A percentile compares a stretch with the other conserved stretches of the same genome.
These are phyloP conservation scores for Pichia deserticola DNA, from an alignment of 805 yeast genomes.

Conservation along the genomic window DNA sequence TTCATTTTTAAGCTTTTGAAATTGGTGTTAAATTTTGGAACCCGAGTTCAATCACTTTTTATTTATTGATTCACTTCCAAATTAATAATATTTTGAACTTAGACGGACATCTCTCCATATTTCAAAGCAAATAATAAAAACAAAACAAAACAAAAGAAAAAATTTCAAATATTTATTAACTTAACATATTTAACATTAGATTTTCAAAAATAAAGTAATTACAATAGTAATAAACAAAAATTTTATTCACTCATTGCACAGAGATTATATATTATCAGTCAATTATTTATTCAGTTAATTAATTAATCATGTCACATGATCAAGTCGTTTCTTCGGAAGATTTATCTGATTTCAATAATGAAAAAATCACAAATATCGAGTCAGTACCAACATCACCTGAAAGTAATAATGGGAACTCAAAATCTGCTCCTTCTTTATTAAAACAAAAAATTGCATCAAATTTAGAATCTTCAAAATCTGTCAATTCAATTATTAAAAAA, in stretches of 20 bases:
- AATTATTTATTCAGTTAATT: no score
- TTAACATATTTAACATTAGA: not conserved
- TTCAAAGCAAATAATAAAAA: slow-evolving; percentile 16
- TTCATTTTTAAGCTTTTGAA: slow-evolving; percentile 11
- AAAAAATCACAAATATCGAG: slow-evolving; percentile 8
- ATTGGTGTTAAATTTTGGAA: slow-evolving; percentile 19
- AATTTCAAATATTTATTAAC: not conserved
- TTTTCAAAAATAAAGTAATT: no score
- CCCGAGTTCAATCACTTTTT: slow-evolving; percentile 16
- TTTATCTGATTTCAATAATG: slow-evolving; percentile 14
- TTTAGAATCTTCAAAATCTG: slow-evolving; percentile 21
- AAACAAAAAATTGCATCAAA: not conserved
- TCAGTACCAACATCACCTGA: slow-evolving; percentile 26
- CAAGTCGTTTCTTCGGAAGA: slow-evolving; percentile 13
- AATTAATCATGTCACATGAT: slow-evolving; percentile 6
- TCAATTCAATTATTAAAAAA: not conserved
- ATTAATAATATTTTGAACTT: slow-evolving; percentile 14
- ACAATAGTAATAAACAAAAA: not conserved
- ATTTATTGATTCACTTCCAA: not conserved
- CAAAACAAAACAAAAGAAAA: no score
- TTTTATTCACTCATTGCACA: not conserved
- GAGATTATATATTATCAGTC: no score
- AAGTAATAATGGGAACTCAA: slow-evolving; percentile 23
- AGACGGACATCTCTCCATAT: slow-evolving; percentile 31
- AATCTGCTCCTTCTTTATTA: slow-evolving; percentile 36